Base-by-base conservation (phyloP, 2,329 filamentous ascomycete species). In the Clonostachys rhizophaga region DNA sequence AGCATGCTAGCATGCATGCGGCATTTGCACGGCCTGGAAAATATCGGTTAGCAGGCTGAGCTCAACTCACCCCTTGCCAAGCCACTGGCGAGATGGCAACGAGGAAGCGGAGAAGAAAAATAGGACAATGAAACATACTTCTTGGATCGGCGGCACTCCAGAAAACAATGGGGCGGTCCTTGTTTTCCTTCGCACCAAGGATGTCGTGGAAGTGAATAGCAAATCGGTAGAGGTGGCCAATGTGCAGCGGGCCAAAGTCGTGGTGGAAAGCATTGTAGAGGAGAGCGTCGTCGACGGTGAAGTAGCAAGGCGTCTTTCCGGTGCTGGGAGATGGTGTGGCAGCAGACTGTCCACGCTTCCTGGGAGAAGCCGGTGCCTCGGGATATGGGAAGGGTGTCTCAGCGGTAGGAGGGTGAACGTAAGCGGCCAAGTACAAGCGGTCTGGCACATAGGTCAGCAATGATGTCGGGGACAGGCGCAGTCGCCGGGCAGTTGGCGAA, bases 251-350 rank as follows among this genome's bases (percentile, higher is more conserved):
- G 59, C 94, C 94, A 67, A 99, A 99, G 71, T 99, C 94, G 60
- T 95, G 91, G 70, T 97, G 91, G 70, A 99, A 99, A 34, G 92
- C 91, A 67, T 99, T 99, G 78, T 99, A 99, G 42, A 96, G 79
- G 41, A 99, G 83, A 39, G 78, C 86, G 63, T 95, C 89, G 64
- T 99, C 94, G 55, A 97, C 85, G 44, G 90, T 92, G 69, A 99
- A 99, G 72, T 97, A 99, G 64, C 89, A 91, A 1, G 94, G 94
- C 47, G 84, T 72, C 55, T 75, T 52, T 44, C 61, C 54, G 49
- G 45, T 45, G 58, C 51, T 49, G 56, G 59, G 48, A 56, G 57
- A 36, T 33, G 42, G 47, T 49, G 59, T 48, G 72, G 75, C 16
- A 81, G 75, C 42, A 18, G 77, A 79, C 34, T 81, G 75, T 24